Evolutionary conservation across 176 grass and related monocot genomes (phyloP), one percentile per base, ranked within the genome.

Genomic region (Oryza nivara): DNA sequence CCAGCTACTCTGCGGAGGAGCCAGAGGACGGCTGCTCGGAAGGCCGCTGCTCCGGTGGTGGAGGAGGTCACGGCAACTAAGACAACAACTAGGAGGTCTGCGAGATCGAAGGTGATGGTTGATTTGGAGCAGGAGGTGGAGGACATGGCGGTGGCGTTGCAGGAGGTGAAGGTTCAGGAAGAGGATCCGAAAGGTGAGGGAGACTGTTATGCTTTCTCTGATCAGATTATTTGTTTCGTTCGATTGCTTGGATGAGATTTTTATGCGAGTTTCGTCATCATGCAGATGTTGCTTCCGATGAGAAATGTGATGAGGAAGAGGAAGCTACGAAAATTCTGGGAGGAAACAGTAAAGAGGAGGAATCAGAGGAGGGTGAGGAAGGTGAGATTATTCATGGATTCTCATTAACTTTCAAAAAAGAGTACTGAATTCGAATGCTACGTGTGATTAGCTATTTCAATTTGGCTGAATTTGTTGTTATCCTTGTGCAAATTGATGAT

Each of bases 1-100:
- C 86, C 79, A 2, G 68, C 40, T 45, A 88, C 92, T 16, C 56
- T 89, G 20, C 87, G 88, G 75, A 79, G 91, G 72, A 93, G 91
- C 82, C 82, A 75, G 61, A 91, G 79, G 84, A 69, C 73, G 40
- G 28, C 22, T 65, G 48, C 65, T 11, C 19, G 64, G 35, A 94
- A 84, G 83, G 80, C 67, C 34, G 16, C 70, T 15, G 64, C 32
- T 4, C 14, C 76, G 1, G 41, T 68, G 34, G 64, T 61, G 30
- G 92, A 67, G 23, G 81, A 80, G 38, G 65, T 79, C 20, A 43
- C 83, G 15, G 77, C 61, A 40, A 75, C 66, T 14, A 88, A 78
- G 72, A 74, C 17, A 8, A 30, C 68, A 7, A 74, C 58, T 52
- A 19, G 65, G 44, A 80, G 65, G 45, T 65, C 77, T 9, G 69